phyloP scores from a whole-genome alignment of 139 green algal species.

The Tetradesmus lagerheimii region DNA sequence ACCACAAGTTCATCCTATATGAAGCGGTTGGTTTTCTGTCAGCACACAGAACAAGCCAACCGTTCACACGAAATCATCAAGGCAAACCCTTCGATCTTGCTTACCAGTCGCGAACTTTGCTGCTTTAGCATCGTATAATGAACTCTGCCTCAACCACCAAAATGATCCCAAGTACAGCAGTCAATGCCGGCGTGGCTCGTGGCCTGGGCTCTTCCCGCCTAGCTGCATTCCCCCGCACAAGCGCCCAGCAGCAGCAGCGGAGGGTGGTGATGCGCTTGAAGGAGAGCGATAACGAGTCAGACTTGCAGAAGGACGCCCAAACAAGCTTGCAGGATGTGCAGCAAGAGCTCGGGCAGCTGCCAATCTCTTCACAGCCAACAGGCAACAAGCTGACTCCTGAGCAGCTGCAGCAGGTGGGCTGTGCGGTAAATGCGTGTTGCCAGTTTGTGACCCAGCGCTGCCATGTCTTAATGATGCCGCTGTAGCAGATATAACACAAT shows the following conservation, averaged over 20 bases:
- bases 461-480: too few relatives aligned
- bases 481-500: too few relatives aligned
- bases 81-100: neutral
- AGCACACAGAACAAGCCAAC: neutral
- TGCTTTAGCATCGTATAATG: too few relatives aligned
- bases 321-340: neutral
- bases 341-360: neutral
- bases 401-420: slow-evolving; percentile 14
- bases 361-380: neutral
- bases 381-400: slow-evolving; percentile 1
- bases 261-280: slow-evolving; percentile 4
- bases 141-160: neutral
- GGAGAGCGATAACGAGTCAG: neutral
- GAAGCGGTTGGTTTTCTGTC: neutral
- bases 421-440: too few relatives aligned
- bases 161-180: neutral
- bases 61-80: neutral
- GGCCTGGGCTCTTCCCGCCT: neutral
- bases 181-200: neutral
- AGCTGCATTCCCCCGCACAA: neutral
- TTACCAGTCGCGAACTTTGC: neutral
- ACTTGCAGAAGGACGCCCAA: neutral
- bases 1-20: neutral
- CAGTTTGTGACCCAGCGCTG: too few relatives aligned
- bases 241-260: neutral